These are phyloP conservation scores for Trypanosoma avium DNA, from an alignment of 208 protist species.

Conservation along the genomic window DNA sequence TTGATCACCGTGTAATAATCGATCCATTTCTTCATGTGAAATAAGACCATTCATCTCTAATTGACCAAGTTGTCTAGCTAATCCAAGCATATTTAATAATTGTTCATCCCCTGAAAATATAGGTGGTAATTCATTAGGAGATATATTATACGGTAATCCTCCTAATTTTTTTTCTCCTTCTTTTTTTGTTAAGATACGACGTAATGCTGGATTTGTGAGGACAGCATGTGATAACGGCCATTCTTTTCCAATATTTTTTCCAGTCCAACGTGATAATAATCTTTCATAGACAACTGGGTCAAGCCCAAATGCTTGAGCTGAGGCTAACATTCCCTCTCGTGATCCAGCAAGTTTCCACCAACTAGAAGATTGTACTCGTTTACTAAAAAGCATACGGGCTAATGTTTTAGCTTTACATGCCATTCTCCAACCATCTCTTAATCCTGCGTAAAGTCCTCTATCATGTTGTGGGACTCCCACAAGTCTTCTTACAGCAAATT, in stretches of 20 bases:
- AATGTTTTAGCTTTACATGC: neutral
- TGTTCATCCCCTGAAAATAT: conserved; percentile 16
- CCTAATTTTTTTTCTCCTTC: neutral
- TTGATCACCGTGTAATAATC: conserved; percentile 6
- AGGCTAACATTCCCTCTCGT: conserved; percentile 18
- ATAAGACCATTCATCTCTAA: conserved; percentile 6
- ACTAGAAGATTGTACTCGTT: conserved; percentile 40
- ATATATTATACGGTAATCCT: neutral
- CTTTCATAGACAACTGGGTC: conserved; percentile 14
- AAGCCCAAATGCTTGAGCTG: conserved; percentile 10
- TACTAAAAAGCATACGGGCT: conserved; percentile 1
- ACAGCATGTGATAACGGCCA: neutral
- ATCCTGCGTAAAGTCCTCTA: conserved; percentile 54
- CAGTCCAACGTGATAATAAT: conserved; percentile 14
- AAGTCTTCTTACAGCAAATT: conserved; percentile 28
- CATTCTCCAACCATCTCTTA: conserved; percentile 14
- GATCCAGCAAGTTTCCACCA: conserved; percentile 32
- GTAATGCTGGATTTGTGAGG: neutral
- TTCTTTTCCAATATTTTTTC: neutral
- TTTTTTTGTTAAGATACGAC: neutral
- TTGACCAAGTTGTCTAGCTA: conserved; percentile 16
- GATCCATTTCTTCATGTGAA: conserved; percentile 8
- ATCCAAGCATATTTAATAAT: neutral
- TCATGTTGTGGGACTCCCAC: conserved; percentile 57
- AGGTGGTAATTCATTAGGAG: neutral